A percentile compares a stretch with the other conserved stretches of the same genome.
These are phyloP conservation scores for Cladosporium velox DNA, from an alignment of 2,329 filamentous ascomycete species.

Conservation along the genomic window DNA sequence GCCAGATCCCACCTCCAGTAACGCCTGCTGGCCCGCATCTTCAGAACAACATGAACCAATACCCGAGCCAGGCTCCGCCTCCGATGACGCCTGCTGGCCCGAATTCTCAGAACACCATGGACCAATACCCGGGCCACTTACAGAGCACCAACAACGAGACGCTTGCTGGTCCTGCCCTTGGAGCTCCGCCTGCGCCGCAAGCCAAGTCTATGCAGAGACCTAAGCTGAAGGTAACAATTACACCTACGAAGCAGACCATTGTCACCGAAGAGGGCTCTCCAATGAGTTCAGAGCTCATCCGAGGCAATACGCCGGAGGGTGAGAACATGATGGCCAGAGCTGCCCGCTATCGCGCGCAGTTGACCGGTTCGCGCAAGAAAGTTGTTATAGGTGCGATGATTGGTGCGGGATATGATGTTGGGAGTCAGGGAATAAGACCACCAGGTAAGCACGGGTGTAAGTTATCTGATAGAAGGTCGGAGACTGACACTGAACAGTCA, in stretches of 20 bases:
- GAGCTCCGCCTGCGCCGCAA: not conserved
- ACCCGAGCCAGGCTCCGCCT: not conserved
- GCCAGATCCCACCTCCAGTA: not conserved
- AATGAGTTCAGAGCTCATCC: not conserved
- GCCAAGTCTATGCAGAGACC: not conserved
- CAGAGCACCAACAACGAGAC: not conserved
- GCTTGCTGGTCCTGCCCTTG: not conserved
- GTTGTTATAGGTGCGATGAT: not conserved
- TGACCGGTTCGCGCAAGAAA: not conserved
- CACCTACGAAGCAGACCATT: not conserved
- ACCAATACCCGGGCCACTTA: not conserved
- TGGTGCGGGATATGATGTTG: not conserved
- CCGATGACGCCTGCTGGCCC: not conserved
- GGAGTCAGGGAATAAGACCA: not conserved
- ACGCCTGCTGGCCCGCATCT: not conserved
- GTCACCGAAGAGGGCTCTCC: not conserved
- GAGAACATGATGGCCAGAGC: not conserved
- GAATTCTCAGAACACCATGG: not conserved
- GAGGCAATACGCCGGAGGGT: constrained; percentile 3
- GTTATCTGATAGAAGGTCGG: not conserved
- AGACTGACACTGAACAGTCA: constrained; percentile 1
- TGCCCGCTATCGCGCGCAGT: not conserved
- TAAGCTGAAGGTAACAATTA: too few relatives aligned
- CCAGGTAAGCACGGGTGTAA: not conserved
- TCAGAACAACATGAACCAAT: not conserved